Percentiles rank a stretch among this genome's conserved stretches.
Evolutionary conservation across 1,284 basidiomycete genomes (phyloP).

Genomic region (Butyriboletus appendiculatus): DNA sequence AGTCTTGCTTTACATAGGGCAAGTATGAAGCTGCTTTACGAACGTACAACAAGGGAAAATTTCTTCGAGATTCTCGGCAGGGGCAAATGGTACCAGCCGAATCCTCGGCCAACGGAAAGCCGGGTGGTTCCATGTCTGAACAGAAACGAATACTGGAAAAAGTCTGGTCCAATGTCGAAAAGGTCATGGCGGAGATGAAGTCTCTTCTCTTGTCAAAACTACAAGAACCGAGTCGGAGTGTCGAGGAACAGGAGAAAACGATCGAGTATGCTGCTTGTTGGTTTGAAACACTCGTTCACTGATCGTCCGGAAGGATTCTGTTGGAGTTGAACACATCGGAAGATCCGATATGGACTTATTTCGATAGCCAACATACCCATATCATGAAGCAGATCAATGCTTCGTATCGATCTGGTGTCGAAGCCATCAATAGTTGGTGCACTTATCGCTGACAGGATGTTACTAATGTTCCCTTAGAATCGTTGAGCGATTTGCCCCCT

Average conservation of each 20-base stretch:
- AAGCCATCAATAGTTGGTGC: constrained; percentile 57
- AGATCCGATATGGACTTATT: constrained; percentile 92
- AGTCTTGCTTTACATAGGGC: constrained; percentile 51
- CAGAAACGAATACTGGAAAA: constrained; percentile 94
- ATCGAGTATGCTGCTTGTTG: constrained; percentile 71
- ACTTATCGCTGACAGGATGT: constrained; percentile 6
- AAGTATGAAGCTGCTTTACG: constrained; percentile 92
- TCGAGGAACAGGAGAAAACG: constrained; percentile 97
- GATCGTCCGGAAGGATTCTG: constrained; percentile 61
- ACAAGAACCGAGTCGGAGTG: constrained; percentile 73
- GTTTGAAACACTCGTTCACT: background rate
- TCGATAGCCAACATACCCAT: constrained; percentile 90
- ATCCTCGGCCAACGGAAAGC: constrained; percentile 53
- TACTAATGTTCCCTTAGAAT: constrained; percentile 36
- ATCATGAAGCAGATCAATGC: constrained; percentile 80
- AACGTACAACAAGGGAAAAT: constrained; percentile 97
- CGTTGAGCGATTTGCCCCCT: constrained; percentile 42
- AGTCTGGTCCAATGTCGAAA: constrained; percentile 95
- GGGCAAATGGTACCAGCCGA: constrained; percentile 77
- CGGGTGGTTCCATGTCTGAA: constrained; percentile 63
- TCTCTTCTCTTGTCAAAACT: constrained; percentile 76
- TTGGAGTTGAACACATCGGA: constrained; percentile 82
- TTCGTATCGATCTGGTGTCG: constrained; percentile 57
- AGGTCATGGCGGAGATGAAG: constrained; percentile 92
- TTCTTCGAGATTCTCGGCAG: constrained; percentile 85